Conservation (phyloP, 2,329 filamentous ascomycete genomes). For the Salinomyces thailandicus region DNA sequence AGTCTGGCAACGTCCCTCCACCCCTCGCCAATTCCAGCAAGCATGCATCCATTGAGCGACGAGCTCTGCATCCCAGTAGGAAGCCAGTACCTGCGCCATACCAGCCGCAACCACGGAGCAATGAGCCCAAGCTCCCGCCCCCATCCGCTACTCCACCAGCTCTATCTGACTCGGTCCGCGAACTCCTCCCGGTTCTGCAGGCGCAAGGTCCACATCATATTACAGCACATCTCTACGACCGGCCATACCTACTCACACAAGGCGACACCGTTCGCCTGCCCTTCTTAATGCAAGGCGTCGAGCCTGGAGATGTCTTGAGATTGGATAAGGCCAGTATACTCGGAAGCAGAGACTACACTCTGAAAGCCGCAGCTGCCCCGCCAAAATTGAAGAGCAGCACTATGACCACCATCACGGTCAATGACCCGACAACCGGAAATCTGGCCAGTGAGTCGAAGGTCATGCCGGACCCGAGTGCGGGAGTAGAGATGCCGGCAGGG, state of each 20-base stretch:
- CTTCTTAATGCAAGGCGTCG: slow-evolving; percentile 39
- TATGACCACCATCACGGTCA: slow-evolving; percentile 11
- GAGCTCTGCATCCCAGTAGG: background rate
- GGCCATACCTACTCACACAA: slow-evolving; percentile 64
- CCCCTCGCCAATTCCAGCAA: slow-evolving; percentile 33
- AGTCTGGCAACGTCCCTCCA: slow-evolving; percentile 27
- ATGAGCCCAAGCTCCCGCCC: slow-evolving; percentile 4
- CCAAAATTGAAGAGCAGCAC: slow-evolving; percentile 22
- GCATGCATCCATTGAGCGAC: slow-evolving; percentile 3
- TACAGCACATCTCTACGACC: slow-evolving; percentile 67
- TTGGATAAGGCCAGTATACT: slow-evolving; percentile 75
- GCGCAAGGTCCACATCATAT: slow-evolving; percentile 69
- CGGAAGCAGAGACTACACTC: slow-evolving; percentile 80
- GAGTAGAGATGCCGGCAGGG: slow-evolving; percentile 13
- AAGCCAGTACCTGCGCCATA: background rate
- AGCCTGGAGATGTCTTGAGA: slow-evolving; percentile 73
- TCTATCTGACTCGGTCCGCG: slow-evolving; percentile 46
- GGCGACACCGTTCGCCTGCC: slow-evolving; percentile 41
- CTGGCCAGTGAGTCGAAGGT: slow-evolving; percentile 15
- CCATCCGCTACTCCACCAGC: slow-evolving; percentile 20
- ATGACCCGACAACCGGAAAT: slow-evolving; percentile 19
- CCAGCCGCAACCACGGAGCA: slow-evolving; percentile 9
- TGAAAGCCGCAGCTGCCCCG: slow-evolving; percentile 58
- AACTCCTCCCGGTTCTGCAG: slow-evolving; percentile 59
- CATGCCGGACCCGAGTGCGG: slow-evolving; percentile 22